phyloP scores from a whole-genome alignment of 768 basidiomycete species.

The Leccinum disarticulatum region DNA sequence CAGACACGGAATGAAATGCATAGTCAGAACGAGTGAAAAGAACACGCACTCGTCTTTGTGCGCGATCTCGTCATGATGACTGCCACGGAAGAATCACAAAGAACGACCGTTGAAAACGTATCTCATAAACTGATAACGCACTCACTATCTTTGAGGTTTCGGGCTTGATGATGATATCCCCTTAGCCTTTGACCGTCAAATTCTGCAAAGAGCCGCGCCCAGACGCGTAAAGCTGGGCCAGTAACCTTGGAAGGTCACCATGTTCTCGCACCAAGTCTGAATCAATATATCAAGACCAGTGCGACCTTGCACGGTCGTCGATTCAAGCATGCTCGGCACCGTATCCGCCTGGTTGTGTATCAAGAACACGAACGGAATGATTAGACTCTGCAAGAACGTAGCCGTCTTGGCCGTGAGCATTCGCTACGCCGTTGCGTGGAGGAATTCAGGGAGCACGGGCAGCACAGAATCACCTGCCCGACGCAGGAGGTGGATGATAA shows the following conservation, averaged over 20 bases:
- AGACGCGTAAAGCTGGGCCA: conserved; percentile 81
- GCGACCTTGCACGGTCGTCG: conserved; percentile 56
- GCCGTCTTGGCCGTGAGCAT: conserved; percentile 87
- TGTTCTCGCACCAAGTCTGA: conserved; percentile 92
- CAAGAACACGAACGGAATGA: conserved; percentile 92
- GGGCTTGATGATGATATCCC: conserved; percentile 84
- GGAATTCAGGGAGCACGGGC: conserved; percentile 82
- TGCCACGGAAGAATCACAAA: conserved; percentile 37
- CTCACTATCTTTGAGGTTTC: conserved; percentile 77
- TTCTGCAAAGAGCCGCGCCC: conserved; percentile 64
- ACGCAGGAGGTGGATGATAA: conserved; percentile 90
- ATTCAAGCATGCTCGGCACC: conserved; percentile 74
- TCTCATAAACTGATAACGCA: conserved; percentile 13
- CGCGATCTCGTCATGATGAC: conserved; percentile 97
- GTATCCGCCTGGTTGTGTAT: conserved; percentile 84
- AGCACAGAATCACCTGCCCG: conserved; percentile 77
- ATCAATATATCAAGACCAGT: conserved; percentile 83
- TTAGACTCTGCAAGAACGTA: conserved; percentile 88
- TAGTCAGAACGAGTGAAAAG: conserved; percentile 10
- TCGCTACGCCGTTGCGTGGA: conserved; percentile 78
- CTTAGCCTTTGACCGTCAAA: conserved; percentile 67
- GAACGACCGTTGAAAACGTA: conserved; percentile 14
- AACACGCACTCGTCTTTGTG: conserved; percentile 74
- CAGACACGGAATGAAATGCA: conserved; percentile 16
- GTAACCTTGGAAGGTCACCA: conserved; percentile 91